phyloP scores from a whole-genome alignment of 2,329 filamentous ascomycete species.

The Arthrobotrys sinensis region DNA sequence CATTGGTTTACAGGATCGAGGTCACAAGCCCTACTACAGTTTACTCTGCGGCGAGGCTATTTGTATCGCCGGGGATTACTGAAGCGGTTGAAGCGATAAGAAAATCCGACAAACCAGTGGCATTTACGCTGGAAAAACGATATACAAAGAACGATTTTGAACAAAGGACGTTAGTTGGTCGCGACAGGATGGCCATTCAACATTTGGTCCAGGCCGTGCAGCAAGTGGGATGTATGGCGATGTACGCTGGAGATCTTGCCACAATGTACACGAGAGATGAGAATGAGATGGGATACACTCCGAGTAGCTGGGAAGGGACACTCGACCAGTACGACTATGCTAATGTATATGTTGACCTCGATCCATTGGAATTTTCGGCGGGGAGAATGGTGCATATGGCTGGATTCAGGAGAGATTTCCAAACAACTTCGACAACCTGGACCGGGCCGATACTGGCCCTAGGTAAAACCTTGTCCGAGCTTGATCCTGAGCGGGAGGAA shows the following conservation, averaged over 20 bases:
- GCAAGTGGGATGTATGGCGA: slow-evolving; percentile 4
- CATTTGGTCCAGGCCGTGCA: slow-evolving; percentile 3
- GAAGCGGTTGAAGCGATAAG: neutral
- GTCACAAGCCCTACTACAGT: too few species aligned
- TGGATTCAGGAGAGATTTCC: neutral
- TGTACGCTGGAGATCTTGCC: slow-evolving; percentile 1
- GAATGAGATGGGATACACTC: neutral
- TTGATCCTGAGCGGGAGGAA: neutral
- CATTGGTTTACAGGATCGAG: slow-evolving; percentile 6
- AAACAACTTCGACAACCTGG: neutral
- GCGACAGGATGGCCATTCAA: slow-evolving; percentile 1
- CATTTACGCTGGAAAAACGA: neutral
- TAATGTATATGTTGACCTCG: too few species aligned
- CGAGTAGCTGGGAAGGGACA: neutral
- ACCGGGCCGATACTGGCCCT: neutral
- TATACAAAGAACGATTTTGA: too few species aligned
- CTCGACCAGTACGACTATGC: too few species aligned
- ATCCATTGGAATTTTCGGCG: too few species aligned
- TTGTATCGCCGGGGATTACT: too few species aligned
- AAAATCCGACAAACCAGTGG: neutral
- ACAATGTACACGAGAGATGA: neutral
- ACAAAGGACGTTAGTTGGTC: neutral
- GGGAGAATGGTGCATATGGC: slow-evolving; percentile 14
- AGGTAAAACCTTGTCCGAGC: neutral
- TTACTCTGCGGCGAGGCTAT: too few species aligned